These are phyloP conservation scores for Penicillium expansum DNA, from an alignment of 2,329 filamentous ascomycete genomes.

Conservation along the genomic window DNA sequence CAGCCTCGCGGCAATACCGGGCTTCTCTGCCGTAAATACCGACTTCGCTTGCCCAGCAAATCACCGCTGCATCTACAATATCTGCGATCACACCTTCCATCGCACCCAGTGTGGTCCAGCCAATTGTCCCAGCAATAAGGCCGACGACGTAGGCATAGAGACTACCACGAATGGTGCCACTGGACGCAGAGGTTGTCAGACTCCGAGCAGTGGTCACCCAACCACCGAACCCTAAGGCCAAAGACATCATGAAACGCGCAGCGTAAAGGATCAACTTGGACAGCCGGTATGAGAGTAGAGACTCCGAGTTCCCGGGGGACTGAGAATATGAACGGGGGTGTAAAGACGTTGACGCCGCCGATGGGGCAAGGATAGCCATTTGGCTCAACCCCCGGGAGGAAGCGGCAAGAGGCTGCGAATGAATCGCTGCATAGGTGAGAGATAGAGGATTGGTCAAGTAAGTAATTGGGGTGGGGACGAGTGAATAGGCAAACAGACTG, in stretches of 20 bases:
- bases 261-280: slow-evolving; percentile 90
- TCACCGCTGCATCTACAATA: slow-evolving; percentile 81
- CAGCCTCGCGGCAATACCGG: slow-evolving; percentile 88
- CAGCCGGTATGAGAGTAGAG: slow-evolving; percentile 81
- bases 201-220: slow-evolving; percentile 91
- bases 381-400: slow-evolving; percentile 78
- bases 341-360: slow-evolving; percentile 65
- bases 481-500: slow-evolving; percentile 69
- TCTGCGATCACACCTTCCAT: slow-evolving; percentile 86
- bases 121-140: slow-evolving; percentile 87
- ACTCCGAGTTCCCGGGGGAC: slow-evolving; percentile 41
- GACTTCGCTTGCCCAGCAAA: slow-evolving; percentile 92
- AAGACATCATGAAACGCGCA: slow-evolving; percentile 85
- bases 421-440: slow-evolving; percentile 89
- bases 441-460: slow-evolving; percentile 87
- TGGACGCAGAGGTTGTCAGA: slow-evolving; percentile 59
- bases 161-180: slow-evolving; percentile 62
- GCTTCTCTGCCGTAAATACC: slow-evolving; percentile 60
- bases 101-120: slow-evolving; percentile 86
- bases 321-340: slow-evolving; percentile 46
- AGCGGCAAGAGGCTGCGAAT: slow-evolving; percentile 75
- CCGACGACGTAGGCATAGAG: slow-evolving; percentile 94
- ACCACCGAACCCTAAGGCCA: slow-evolving; percentile 86
- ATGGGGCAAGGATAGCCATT: slow-evolving; percentile 74
- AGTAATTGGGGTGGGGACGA: slow-evolving; percentile 81